A percentile compares a stretch with the other conserved stretches of the same genome.
phyloP scores from a whole-genome alignment of 352 stramenopile genomes.

The Phytophthora nicotianae region DNA sequence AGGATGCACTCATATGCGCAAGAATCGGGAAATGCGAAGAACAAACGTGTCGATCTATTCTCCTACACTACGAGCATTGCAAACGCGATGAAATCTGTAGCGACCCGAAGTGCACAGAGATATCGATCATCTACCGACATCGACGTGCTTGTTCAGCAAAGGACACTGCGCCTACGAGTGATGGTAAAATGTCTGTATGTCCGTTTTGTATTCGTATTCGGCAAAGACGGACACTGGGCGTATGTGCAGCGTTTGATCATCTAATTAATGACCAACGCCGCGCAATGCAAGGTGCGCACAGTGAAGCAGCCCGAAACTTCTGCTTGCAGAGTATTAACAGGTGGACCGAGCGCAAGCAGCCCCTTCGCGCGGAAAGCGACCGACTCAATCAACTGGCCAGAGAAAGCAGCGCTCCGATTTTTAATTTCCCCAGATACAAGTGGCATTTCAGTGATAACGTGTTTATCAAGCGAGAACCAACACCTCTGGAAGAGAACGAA shows the following conservation, averaged over 20 bases:
- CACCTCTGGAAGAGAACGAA: constrained; percentile 10
- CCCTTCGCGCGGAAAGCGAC: constrained; percentile 31
- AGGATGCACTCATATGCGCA: constrained; percentile 51
- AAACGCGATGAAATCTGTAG: constrained; percentile 36
- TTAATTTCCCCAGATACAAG: constrained; percentile 45
- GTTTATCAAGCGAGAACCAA: constrained; percentile 39
- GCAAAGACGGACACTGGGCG: constrained; percentile 37
- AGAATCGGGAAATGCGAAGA: constrained; percentile 40
- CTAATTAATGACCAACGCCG: constrained; percentile 39
- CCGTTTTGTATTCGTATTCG: constrained; percentile 53
- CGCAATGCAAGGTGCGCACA: constrained; percentile 26
- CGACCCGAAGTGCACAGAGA: constrained; percentile 34
- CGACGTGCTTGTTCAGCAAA: constrained; percentile 34
- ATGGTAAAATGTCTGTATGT: constrained; percentile 31
- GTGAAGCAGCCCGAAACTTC: constrained; percentile 41
- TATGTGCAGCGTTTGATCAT: constrained; percentile 35
- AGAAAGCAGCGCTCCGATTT: constrained; percentile 35
- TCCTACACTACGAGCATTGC: constrained; percentile 44
- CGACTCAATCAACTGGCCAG: constrained; percentile 39
- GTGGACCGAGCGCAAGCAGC: constrained; percentile 27
- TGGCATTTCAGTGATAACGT: constrained; percentile 41
- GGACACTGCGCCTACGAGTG: constrained; percentile 2
- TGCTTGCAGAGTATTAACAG: constrained; percentile 44
- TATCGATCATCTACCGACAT: constrained; percentile 34
- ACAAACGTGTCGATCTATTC: constrained; percentile 24